Evolutionary conservation across 2,329 filamentous ascomycete species (phyloP).

Genomic region (Aspergillus eucalypticola): DNA sequence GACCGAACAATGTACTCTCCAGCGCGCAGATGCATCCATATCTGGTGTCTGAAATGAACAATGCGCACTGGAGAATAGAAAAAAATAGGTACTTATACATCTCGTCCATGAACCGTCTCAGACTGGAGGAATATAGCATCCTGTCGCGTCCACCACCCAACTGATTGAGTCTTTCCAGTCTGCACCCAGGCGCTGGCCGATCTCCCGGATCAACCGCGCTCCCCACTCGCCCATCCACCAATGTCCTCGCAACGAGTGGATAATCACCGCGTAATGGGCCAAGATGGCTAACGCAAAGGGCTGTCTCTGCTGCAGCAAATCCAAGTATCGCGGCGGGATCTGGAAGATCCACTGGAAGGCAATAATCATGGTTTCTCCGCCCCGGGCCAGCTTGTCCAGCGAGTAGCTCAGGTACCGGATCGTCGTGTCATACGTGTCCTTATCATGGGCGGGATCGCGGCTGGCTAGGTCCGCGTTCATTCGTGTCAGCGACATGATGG

Average conservation of each 20-base stretch:
- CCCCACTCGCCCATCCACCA: slow-evolving; percentile 73
- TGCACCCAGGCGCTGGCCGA: slow-evolving; percentile 38
- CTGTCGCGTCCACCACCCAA: slow-evolving; percentile 39
- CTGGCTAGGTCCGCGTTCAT: slow-evolving; percentile 26
- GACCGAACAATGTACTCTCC: background rate
- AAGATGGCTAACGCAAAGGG: slow-evolving; percentile 48
- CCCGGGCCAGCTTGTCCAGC: slow-evolving; percentile 32
- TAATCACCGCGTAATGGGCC: slow-evolving; percentile 47
- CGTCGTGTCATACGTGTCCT: slow-evolving; percentile 26
- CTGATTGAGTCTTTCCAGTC: slow-evolving; percentile 32
- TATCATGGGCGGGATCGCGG: slow-evolving; percentile 28
- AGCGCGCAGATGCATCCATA: no score
- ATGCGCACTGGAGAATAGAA: background rate
- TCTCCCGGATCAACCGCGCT: slow-evolving; percentile 64
- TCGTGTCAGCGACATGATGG: slow-evolving; percentile 28
- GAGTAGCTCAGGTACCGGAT: slow-evolving; percentile 30
- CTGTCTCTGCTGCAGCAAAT: slow-evolving; percentile 38
- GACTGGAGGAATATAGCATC: slow-evolving; percentile 26
- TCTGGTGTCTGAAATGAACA: no score
- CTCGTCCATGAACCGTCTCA: slow-evolving; percentile 8
- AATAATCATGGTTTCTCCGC: slow-evolving; percentile 32
- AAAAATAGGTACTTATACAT: background rate
- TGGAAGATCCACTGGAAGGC: slow-evolving; percentile 63
- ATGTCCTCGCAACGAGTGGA: slow-evolving; percentile 61
- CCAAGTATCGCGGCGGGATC: slow-evolving; percentile 60